Base-by-base conservation (phyloP, 495 filamentous ascomycete species). In the Penicillium diatomitis region DNA sequence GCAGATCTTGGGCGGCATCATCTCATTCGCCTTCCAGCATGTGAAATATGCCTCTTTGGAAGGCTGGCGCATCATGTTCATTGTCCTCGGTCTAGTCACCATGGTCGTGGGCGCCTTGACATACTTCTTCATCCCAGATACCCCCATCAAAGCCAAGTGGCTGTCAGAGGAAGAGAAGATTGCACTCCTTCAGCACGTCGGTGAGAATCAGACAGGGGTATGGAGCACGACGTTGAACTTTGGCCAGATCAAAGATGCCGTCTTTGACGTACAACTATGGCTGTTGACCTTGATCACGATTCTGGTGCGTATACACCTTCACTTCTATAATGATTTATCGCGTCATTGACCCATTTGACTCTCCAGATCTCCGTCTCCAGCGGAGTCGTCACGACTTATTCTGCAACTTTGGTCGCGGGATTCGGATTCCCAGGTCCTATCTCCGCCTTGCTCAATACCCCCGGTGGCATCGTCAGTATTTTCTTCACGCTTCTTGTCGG, bases 1-100 rank as follows among this genome's bases (percentile, higher is more conserved):
- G 0, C 83, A 80, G 36, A 84, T 85, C 10, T 47, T 82, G 30
- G 83, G 81, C 1, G 77, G 81, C 2, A 51, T 81, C 32, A 57
- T 85, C 11, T 82, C 78, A 0, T 85, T 72, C 36, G 81, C 62
- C 10, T 81, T 82, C 57, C 52, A 63, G 41, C 60, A 63, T 38
- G 52, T 61, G 8, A 32, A 52, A 3, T 34, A 60, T 38, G 55
- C 60, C 8, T 46, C 52, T 0, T 54, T 85, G 10, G 62, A 68
- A 2, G 75, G 82, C 11, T 86, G 82, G 83, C 64, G 70, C 2
- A 74, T 80, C 49, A 84, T 85, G 80, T 84, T 84, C 55, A 55
- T 85, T 33, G 70, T 79, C 31, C 68, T 84, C 20, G 84, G 83
- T 6, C 46, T 79, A 5, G 44, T 85, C 30, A 87, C 83, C 0